A percentile compares a stretch with the other conserved stretches of the same genome.
Evolutionary conservation across 2,329 filamentous ascomycete species (phyloP).

Genomic region (Tolypocladium sp.): DNA sequence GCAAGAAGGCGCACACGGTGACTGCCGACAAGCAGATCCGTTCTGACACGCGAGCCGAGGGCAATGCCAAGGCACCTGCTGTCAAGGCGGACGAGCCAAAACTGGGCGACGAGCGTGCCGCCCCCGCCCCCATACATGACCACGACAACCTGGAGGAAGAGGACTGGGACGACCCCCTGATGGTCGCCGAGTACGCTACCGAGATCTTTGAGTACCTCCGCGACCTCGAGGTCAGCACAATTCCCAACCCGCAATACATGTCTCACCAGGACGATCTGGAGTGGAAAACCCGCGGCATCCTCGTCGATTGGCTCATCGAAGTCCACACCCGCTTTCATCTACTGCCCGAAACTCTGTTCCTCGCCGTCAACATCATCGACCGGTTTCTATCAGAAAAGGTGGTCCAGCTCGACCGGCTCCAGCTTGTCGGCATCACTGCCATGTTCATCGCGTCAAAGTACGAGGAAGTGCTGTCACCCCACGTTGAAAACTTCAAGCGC

Average conservation of each 20-base stretch:
- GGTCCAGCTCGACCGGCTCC: conserved; percentile 89
- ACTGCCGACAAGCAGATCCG: conserved; percentile 40
- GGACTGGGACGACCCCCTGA: conserved; percentile 86
- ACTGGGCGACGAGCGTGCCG: conserved; percentile 18
- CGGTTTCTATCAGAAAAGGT: conserved; percentile 94
- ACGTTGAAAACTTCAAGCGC: conserved; percentile 93
- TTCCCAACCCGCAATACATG: conserved; percentile 93
- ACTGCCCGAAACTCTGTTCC: conserved; percentile 90
- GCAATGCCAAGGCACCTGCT: conserved; percentile 5
- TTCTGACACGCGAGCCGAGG: conserved; percentile 18
- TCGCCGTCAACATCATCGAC: conserved; percentile 96
- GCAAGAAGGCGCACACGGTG: conserved; percentile 52
- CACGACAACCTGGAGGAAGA: conserved; percentile 69
- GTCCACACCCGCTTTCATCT: conserved; percentile 96
- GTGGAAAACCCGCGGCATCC: conserved; percentile 97
- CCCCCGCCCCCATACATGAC: conserved; percentile 13
- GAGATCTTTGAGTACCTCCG: conserved; percentile 96
- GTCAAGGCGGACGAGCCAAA: conserved; percentile 14
- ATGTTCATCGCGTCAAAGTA: conserved; percentile 99
- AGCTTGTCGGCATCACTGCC: conserved; percentile 92
- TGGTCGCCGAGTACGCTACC: conserved; percentile 94
- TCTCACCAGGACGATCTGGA: conserved; percentile 87
- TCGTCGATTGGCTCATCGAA: conserved; percentile 97
- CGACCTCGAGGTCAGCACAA: conserved; percentile 67
- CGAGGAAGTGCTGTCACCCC: conserved; percentile 93